A percentile compares a stretch with the other conserved stretches of the same genome.
These are phyloP conservation scores for Neurospora discreta DNA, from an alignment of 495 filamentous ascomycete species.

Conservation along the genomic window DNA sequence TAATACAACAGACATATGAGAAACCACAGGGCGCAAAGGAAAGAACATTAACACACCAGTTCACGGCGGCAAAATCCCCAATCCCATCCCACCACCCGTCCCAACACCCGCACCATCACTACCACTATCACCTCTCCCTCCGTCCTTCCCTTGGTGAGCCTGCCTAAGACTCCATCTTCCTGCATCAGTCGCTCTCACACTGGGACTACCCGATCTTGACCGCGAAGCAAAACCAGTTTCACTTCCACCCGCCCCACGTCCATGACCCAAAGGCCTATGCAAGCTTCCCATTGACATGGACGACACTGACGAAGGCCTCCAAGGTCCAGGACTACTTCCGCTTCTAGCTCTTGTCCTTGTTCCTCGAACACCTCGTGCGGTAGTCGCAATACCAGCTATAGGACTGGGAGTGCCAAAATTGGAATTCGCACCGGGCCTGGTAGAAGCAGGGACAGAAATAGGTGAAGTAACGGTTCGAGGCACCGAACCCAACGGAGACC, in stretches of 20 bases:
- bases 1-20: background rate
- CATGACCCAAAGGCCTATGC: background rate
- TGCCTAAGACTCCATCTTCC: background rate
- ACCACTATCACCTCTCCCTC: background rate
- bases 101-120: background rate
- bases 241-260: background rate
- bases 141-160: background rate
- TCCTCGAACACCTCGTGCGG: background rate
- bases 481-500: background rate
- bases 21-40: background rate
- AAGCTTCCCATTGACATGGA: background rate
- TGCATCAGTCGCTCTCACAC: background rate
- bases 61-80: background rate
- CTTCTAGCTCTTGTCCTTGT: background rate
- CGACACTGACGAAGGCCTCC: background rate
- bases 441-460: background rate
- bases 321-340: background rate
- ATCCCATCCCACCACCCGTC: background rate
- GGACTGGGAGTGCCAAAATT: background rate
- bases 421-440: background rate
- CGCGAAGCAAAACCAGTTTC: background rate
- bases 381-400: too few relatives aligned
- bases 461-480: background rate
- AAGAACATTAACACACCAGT: background rate
- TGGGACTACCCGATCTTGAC: background rate